These are phyloP conservation scores for Fusarium cyanostomum DNA, from an alignment of 2,329 filamentous ascomycete species.

Conservation along the genomic window DNA sequence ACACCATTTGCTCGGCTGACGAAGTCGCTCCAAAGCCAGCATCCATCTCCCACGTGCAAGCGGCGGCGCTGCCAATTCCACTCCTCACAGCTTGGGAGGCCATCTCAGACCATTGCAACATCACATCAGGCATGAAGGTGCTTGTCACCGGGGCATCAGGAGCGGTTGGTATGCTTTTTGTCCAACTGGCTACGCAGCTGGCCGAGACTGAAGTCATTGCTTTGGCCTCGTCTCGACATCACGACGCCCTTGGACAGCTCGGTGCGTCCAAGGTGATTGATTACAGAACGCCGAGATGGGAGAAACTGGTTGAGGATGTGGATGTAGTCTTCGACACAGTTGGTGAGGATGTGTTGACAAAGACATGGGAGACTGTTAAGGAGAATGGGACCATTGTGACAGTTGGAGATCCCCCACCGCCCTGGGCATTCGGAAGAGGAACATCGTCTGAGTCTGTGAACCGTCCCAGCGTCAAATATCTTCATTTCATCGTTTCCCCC, in stretches of 20 bases:
- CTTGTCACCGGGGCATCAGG: conserved; percentile 17
- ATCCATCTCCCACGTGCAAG: neutral
- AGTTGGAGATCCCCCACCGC: conserved; percentile 47
- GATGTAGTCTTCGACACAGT: conserved; percentile 25
- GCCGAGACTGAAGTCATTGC: conserved; percentile 39
- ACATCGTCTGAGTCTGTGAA: conserved; percentile 27
- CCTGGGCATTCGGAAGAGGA: conserved; percentile 43
- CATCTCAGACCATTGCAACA: neutral
- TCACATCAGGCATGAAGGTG: neutral
- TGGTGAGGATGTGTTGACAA: conserved; percentile 26
- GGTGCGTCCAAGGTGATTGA: conserved; percentile 41
- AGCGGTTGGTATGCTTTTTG: conserved; percentile 32
- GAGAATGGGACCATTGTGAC: conserved; percentile 46
- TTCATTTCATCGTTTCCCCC: conserved; percentile 41
- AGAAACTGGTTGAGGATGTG: neutral
- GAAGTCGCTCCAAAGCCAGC: conserved; percentile 12
- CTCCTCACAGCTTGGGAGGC: conserved; percentile 23
- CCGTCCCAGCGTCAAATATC: conserved; percentile 36
- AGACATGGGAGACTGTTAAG: conserved; percentile 45
- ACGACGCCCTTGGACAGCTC: conserved; percentile 24
- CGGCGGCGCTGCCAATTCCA: conserved; percentile 12
- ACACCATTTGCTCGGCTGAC: neutral
- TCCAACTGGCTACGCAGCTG: conserved; percentile 43
- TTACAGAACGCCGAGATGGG: conserved; percentile 40
- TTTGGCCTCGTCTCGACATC: conserved; percentile 40